phyloP scores from a whole-genome alignment of 768 basidiomycete genomes.

The Tulasnella sp. region DNA sequence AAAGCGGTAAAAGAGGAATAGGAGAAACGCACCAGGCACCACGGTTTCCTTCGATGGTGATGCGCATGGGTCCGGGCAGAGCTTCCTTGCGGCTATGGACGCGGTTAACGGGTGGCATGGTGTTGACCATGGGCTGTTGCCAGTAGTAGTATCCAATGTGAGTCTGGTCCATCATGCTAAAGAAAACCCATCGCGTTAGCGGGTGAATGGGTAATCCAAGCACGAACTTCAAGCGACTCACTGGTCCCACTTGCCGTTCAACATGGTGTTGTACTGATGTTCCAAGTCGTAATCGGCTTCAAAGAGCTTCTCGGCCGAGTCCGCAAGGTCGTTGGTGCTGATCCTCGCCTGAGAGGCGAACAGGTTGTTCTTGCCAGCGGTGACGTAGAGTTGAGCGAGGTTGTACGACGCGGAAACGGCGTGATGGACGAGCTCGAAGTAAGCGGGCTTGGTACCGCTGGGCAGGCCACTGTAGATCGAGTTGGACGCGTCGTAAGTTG shows the following conservation, averaged over 20 bases:
- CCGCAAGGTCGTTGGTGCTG: conserved; percentile 62
- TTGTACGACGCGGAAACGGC: conserved; percentile 63
- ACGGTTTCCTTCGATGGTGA: conserved; percentile 61
- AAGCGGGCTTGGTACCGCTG: conserved; percentile 56
- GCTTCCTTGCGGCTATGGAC: conserved; percentile 61
- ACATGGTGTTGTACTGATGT: conserved; percentile 59
- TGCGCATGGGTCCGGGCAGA: conserved; percentile 64
- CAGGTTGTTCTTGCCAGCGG: conserved; percentile 63
- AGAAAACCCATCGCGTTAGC: conserved; percentile 35
- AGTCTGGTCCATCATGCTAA: conserved; percentile 70
- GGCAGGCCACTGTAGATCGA: conserved; percentile 60
- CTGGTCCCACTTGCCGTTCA: conserved; percentile 66
- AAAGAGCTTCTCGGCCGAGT: conserved; percentile 55
- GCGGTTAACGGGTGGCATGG: conserved; percentile 57
- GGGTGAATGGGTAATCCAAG: background rate
- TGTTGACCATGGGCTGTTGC: conserved; percentile 69
- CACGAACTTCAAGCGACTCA: conserved; percentile 41
- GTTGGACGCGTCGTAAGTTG: conserved; percentile 54
- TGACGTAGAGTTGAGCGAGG: conserved; percentile 60
- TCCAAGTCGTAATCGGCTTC: conserved; percentile 66
- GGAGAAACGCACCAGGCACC: conserved; percentile 57
- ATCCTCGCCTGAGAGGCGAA: conserved; percentile 65
- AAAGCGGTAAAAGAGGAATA: background rate
- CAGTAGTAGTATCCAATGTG: conserved; percentile 69
- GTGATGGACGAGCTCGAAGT: conserved; percentile 73